phyloP scores from a whole-genome alignment of 176 grass and related monocot species.

The Aegilops speltoides region DNA sequence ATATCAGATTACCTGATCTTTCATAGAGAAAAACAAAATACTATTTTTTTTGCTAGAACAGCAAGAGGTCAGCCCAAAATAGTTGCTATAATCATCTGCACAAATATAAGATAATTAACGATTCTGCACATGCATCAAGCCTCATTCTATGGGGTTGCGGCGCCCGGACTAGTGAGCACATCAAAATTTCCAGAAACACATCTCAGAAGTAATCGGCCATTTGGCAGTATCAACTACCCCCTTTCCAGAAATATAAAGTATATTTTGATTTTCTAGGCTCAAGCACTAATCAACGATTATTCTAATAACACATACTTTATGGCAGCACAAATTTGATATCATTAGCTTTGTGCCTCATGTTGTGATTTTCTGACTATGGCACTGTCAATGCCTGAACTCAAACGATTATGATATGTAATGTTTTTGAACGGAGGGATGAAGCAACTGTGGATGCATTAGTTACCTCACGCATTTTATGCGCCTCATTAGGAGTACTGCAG shows the following conservation, averaged over 20 bases:
- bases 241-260: neutral
- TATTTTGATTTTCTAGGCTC: too few relatives aligned
- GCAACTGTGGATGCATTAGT: neutral
- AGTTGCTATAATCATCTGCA: too few relatives aligned
- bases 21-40: too few relatives aligned
- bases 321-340: neutral
- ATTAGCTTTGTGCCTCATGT: neutral
- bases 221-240: neutral
- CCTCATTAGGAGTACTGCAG: neutral
- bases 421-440: too few relatives aligned
- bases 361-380: neutral
- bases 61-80: too few relatives aligned
- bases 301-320: too few relatives aligned
- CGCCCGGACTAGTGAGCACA: neutral
- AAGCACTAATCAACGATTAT: too few relatives aligned
- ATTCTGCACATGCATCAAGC: too few relatives aligned
- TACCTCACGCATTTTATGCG: conserved; percentile 43
- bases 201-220: neutral
- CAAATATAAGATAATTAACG: too few relatives aligned
- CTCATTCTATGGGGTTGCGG: too few relatives aligned
- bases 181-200: neutral
- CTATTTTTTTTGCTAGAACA: too few relatives aligned
- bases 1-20: too few relatives aligned
- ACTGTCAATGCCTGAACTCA: neutral
- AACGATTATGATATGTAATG: neutral